These are phyloP conservation scores for Bidens hawaiensis DNA, from an alignment of 140 eudicot genomes.

Conservation along the genomic window DNA sequence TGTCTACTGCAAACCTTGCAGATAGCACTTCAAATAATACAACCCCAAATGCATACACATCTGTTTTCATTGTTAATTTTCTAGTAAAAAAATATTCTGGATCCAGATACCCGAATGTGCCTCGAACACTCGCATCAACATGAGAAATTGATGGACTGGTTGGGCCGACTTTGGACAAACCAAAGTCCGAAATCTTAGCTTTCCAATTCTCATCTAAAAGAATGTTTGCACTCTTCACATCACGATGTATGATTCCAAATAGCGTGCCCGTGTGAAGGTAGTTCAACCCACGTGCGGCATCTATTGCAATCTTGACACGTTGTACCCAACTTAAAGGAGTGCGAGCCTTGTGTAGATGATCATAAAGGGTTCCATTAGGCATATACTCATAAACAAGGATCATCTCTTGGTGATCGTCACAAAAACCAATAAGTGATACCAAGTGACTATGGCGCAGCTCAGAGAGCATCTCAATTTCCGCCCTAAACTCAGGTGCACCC, in stretches of 20 bases:
- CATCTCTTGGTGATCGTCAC: conserved; percentile 17
- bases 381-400: neutral
- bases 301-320: neutral
- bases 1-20: conserved; percentile 15
- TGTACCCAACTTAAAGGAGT: neutral
- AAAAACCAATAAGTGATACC: conserved; percentile 18
- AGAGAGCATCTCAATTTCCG: conserved; percentile 18
- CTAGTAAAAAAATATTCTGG: conserved; percentile 12
- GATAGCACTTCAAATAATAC: conserved; percentile 19
- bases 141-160: neutral
- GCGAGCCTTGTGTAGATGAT: neutral
- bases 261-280: neutral
- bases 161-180: conserved; percentile 12
- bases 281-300: neutral
- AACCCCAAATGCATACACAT: conserved; percentile 17
- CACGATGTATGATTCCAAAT: conserved; percentile 22
- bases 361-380: neutral
- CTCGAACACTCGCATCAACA: conserved; percentile 7
- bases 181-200: conserved; percentile 27
- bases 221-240: conserved; percentile 15
- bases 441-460: conserved; percentile 13
- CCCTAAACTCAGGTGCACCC: conserved; percentile 7
- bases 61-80: conserved; percentile 5
- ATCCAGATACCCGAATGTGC: conserved; percentile 23
- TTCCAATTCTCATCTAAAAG: conserved; percentile 15